phyloP scores from a whole-genome alignment of 257 asterid genomes.

The Linderniella brevidens region DNA sequence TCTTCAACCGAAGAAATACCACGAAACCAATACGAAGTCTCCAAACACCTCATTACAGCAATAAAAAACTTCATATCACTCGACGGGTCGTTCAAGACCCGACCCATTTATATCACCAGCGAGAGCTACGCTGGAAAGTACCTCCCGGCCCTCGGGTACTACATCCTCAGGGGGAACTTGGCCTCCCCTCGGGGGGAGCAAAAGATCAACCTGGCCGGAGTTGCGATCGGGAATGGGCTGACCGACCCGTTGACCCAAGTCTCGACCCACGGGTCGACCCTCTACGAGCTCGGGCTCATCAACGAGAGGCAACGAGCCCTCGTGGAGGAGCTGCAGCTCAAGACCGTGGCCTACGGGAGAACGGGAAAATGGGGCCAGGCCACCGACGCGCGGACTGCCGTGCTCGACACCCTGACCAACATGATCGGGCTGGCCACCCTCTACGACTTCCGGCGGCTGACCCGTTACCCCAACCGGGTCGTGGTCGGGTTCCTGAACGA shows the following conservation, averaged over 20 bases:
- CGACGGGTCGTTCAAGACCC: conserved; percentile 26
- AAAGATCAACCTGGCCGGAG: conserved; percentile 40
- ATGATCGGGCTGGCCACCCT: conserved; percentile 73
- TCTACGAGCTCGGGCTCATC: conserved; percentile 41
- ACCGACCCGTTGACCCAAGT: conserved; percentile 80
- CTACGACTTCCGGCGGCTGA: conserved; percentile 40
- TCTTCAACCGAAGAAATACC: conserved; percentile 55
- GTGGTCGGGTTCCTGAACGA: conserved; percentile 34
- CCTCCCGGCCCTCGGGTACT: conserved; percentile 54
- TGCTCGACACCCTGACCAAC: conserved; percentile 20
- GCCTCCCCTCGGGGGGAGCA: conserved; percentile 12
- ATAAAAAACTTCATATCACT: conserved; percentile 31
- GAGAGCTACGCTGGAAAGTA: conserved; percentile 88
- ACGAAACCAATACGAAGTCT: conserved; percentile 47
- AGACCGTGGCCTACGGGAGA: conserved; percentile 16
- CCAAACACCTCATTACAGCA: conserved; percentile 45
- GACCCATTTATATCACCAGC: conserved; percentile 61
- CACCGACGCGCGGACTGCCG: conserved; percentile 18
- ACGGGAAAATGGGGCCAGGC: conserved; percentile 51
- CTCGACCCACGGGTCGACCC: conserved; percentile 30
- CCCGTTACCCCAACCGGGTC: conserved; percentile 37
- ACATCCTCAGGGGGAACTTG: conserved; percentile 31
- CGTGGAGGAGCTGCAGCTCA: conserved; percentile 36
- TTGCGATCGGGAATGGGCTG: conserved; percentile 74
- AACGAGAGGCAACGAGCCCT: conserved; percentile 34